A percentile compares a stretch with the other conserved stretches of the same genome.
phyloP scores from a whole-genome alignment of 257 asterid species.

The Forsythia suspensa region DNA sequence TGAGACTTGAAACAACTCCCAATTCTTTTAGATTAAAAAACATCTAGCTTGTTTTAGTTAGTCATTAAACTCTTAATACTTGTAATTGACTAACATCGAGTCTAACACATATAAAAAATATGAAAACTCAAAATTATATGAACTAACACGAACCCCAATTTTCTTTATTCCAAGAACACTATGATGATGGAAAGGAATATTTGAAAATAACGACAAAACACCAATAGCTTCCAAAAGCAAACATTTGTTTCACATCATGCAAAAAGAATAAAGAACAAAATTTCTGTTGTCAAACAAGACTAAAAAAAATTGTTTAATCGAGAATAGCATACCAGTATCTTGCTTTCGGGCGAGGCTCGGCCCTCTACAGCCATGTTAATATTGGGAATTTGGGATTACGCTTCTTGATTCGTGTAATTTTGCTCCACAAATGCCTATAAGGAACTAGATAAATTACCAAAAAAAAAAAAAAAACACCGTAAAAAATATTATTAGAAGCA shows the following conservation, averaged over 20 bases:
- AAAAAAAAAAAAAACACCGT: too few species aligned
- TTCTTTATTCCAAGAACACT: too few species aligned
- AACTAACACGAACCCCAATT: too few species aligned
- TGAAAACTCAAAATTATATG: too few species aligned
- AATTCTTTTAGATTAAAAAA: neutral
- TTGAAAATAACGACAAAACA: neutral
- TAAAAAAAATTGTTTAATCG: neutral
- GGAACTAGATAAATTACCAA: too few species aligned
- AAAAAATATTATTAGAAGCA: neutral
- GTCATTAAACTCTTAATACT: neutral
- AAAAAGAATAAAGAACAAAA: too few species aligned
- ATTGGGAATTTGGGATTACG: constrained; percentile 17
- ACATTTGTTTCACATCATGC: neutral
- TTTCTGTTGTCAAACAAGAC: too few species aligned
- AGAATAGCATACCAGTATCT: constrained; percentile 14
- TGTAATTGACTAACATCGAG: neutral
- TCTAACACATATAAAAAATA: too few species aligned
- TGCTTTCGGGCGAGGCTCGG: constrained; percentile 12
- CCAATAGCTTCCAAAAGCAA: neutral
- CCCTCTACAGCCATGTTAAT: too few species aligned
- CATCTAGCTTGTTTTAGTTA: neutral
- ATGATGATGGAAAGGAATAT: neutral
- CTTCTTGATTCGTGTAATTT: constrained; percentile 11
- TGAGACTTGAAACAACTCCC: neutral
- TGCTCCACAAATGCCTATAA: constrained; percentile 9